phyloP scores from a whole-genome alignment of 139 green algal species.

The Volvox africanus region DNA sequence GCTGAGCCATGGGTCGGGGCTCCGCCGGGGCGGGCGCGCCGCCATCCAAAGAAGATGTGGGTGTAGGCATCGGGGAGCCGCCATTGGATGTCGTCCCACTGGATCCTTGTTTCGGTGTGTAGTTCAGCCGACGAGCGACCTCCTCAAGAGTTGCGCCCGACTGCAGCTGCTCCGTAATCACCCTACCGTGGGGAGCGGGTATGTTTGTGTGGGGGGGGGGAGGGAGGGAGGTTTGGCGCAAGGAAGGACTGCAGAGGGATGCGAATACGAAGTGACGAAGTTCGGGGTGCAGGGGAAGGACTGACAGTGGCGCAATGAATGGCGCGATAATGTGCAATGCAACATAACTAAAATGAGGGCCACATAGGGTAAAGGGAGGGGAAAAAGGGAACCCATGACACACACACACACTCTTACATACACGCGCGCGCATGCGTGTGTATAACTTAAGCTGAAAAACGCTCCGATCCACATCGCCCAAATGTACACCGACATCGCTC shows the following conservation, averaged over 20 bases:
- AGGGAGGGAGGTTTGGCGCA: not conserved
- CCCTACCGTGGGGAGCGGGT: not conserved
- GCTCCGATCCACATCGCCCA: too few species aligned
- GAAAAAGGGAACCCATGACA: not conserved
- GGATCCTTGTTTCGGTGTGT: conserved; percentile 46
- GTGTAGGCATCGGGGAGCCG: not conserved
- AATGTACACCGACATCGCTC: too few species aligned
- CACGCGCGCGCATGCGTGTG: too few species aligned
- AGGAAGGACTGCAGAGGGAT: too few species aligned
- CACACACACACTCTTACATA: too few species aligned
- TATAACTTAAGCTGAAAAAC: too few species aligned
- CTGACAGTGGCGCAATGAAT: too few species aligned
- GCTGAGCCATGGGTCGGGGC: too few species aligned
- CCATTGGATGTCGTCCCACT: not conserved
- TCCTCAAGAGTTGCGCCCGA: conserved; percentile 60
- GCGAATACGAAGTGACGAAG: too few species aligned
- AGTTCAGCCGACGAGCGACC: conserved; percentile 37
- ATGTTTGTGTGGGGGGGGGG: not conserved
- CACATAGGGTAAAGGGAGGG: not conserved
- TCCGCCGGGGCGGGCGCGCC: not conserved
- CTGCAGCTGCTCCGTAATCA: conserved; percentile 71
- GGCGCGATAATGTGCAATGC: too few species aligned
- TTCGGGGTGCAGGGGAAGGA: too few species aligned
- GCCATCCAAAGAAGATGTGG: conserved; percentile 7
- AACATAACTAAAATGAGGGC: not conserved